Percentiles rank a stretch among this genome's conserved stretches.
Evolutionary conservation across 2,329 filamentous ascomycete genomes (phyloP).

Genomic region (Thielaviopsis ethacetica): DNA sequence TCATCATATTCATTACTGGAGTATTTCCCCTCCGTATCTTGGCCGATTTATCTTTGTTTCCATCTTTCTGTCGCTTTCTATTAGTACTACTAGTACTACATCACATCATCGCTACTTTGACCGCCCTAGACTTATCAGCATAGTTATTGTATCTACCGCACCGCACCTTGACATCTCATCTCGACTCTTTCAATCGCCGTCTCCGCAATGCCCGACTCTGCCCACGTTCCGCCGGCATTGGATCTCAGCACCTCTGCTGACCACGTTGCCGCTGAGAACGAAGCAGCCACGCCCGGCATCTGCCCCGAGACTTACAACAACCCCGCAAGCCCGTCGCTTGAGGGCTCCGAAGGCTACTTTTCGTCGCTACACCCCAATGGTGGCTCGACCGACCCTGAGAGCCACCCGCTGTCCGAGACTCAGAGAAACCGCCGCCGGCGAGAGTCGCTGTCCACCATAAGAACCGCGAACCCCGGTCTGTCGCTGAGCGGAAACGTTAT

Average conservation of each 20-base stretch:
- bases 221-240: constrained; percentile 8
- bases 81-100: background rate
- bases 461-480: constrained; percentile 38
- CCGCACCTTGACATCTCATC: background rate
- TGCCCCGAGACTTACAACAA: constrained; percentile 15
- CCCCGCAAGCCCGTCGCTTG: constrained; percentile 9
- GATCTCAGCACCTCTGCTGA: constrained; percentile 1
- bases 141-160: background rate
- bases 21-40: background rate
- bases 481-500: constrained; percentile 48
- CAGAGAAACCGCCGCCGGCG: constrained; percentile 20
- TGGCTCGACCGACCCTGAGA: background rate
- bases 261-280: constrained; percentile 13
- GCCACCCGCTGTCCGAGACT: constrained; percentile 10
- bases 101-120: background rate
- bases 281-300: constrained; percentile 19
- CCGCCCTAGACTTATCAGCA: background rate
- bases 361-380: constrained; percentile 12
- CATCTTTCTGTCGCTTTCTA: background rate
- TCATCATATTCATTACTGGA: too few species aligned
- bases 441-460: constrained; percentile 39
- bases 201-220: constrained; percentile 2
- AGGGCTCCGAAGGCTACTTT: constrained; percentile 15
- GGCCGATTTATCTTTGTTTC: background rate
- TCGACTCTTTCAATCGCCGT: background rate